A percentile compares a stretch with the other conserved stretches of the same genome.
These are phyloP conservation scores for Kodamaea lidongshanica DNA, from an alignment of 805 yeast genomes.

Conservation along the genomic window DNA sequence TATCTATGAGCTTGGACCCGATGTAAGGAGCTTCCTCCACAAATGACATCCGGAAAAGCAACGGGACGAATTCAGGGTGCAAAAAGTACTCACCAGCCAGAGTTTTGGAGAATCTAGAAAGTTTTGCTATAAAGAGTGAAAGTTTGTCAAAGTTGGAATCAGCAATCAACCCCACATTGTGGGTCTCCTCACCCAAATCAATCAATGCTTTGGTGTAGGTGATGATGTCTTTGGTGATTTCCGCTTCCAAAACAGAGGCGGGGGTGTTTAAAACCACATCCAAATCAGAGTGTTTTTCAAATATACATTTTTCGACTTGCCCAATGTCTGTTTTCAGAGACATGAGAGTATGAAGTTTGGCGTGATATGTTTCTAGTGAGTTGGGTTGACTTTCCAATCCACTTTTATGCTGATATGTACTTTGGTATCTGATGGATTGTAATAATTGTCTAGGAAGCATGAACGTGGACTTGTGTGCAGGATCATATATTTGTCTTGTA, in stretches of 20 bases:
- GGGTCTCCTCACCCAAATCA: conserved; percentile 25
- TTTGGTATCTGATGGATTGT: too few species aligned
- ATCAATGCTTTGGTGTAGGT: conserved; percentile 27
- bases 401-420: too few species aligned
- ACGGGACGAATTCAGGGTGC: conserved; percentile 23
- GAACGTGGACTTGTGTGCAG: too few species aligned
- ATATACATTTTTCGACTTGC: conserved; percentile 18
- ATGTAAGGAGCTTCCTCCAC: conserved; percentile 11
- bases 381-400: too few species aligned
- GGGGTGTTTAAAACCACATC: conserved; percentile 2
- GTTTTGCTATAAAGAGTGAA: conserved; percentile 21
- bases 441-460: too few species aligned
- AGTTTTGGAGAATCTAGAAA: conserved; percentile 20
- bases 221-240: conserved; percentile 24
- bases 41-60: conserved; percentile 30
- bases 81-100: conserved; percentile 1
- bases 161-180: conserved; percentile 10
- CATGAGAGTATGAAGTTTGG: too few species aligned
- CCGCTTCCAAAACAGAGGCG: conserved; percentile 3
- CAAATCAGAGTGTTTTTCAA: conserved; percentile 22
- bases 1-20: conserved; percentile 22
- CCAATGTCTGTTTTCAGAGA: too few species aligned
- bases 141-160: conserved; percentile 20
- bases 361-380: too few species aligned
- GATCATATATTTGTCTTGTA: too few species aligned